A percentile compares a stretch with the other conserved stretches of the same genome.
These are phyloP conservation scores for Colletotrichum horii DNA, from an alignment of 2,329 filamentous ascomycete species.

Conservation along the genomic window DNA sequence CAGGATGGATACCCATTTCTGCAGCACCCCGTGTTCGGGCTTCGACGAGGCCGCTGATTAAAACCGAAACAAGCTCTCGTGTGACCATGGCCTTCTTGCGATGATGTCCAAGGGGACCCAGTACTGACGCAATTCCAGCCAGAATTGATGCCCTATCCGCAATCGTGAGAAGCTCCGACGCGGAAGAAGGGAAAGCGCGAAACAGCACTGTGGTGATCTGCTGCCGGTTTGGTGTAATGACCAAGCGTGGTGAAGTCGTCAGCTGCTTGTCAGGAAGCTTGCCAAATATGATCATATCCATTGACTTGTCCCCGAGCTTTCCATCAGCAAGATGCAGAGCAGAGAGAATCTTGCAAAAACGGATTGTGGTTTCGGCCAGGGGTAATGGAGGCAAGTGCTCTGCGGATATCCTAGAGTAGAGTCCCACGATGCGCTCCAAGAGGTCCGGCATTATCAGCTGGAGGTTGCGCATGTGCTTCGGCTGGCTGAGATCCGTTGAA, in stretches of 20 bases:
- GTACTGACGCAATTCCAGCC: conserved; percentile 85
- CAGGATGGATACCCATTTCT: conserved; percentile 95
- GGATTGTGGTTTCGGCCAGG: conserved; percentile 74
- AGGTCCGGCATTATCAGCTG: conserved; percentile 72
- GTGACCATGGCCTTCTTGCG: conserved; percentile 92
- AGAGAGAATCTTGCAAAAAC: conserved; percentile 74
- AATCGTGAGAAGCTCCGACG: conserved; percentile 71
- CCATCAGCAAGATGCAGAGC: conserved; percentile 71
- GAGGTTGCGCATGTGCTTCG: conserved; percentile 59
- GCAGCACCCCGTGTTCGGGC: conserved; percentile 91
- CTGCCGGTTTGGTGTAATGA: conserved; percentile 61
- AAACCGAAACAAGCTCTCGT: conserved; percentile 80
- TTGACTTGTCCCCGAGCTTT: conserved; percentile 61
- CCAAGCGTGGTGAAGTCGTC: conserved; percentile 60
- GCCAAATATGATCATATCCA: conserved; percentile 71
- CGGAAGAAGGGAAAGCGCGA: conserved; percentile 71
- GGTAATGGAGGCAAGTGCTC: conserved; percentile 75
- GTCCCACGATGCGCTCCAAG: conserved; percentile 73
- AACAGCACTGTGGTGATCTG: conserved; percentile 71
- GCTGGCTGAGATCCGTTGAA: conserved; percentile 47
- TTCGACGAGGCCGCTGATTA: conserved; percentile 86
- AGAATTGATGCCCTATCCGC: conserved; percentile 81
- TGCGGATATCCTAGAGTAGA: conserved; percentile 74
- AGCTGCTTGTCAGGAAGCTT: conserved; percentile 55
- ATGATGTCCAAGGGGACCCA: conserved; percentile 78